A percentile compares a stretch with the other conserved stretches of the same genome.
phyloP scores from a whole-genome alignment of 1,284 basidiomycete species.

The Ceratorhiza oryzae-sativae region DNA sequence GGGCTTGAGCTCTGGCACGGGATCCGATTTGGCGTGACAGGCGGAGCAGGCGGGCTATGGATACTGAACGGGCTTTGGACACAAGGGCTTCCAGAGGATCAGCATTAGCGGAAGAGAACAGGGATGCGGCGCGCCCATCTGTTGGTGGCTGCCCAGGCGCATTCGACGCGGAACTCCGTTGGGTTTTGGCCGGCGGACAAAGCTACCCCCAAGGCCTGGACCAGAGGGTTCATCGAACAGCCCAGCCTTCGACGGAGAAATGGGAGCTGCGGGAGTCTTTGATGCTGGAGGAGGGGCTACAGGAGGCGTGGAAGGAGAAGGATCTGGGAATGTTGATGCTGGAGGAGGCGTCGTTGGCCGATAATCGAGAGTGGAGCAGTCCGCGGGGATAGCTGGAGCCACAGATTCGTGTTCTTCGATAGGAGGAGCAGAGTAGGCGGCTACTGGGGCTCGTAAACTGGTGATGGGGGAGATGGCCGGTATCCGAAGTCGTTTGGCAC shows the following conservation, averaged over 20 bases:
- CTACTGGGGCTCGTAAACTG: constrained; percentile 11
- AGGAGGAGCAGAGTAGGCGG: constrained; percentile 37
- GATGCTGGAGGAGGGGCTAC: constrained; percentile 39
- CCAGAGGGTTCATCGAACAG: constrained; percentile 13
- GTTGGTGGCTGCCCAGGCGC: not conserved
- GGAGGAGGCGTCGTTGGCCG: constrained; percentile 53
- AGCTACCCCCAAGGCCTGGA: constrained; percentile 9
- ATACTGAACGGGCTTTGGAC: constrained; percentile 32
- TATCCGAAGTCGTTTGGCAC: constrained; percentile 17
- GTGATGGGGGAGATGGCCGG: not conserved
- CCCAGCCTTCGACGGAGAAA: constrained; percentile 30
- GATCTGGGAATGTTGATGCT: constrained; percentile 40
- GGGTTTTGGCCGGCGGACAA: constrained; percentile 18
- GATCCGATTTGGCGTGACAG: constrained; percentile 8
- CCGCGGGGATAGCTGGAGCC: constrained; percentile 43
- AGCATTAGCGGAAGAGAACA: constrained; percentile 24
- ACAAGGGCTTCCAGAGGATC: constrained; percentile 29
- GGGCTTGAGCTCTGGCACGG: not conserved
- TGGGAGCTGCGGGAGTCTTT: not conserved
- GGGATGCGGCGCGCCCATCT: constrained; percentile 4
- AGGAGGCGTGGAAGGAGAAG: constrained; percentile 38
- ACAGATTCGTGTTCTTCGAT: constrained; percentile 42
- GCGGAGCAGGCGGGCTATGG: constrained; percentile 7
- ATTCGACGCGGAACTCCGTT: constrained; percentile 12
- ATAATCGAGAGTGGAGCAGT: constrained; percentile 56